phyloP scores from a whole-genome alignment of 257 asterid genomes.

The Cinchona pubescens region DNA sequence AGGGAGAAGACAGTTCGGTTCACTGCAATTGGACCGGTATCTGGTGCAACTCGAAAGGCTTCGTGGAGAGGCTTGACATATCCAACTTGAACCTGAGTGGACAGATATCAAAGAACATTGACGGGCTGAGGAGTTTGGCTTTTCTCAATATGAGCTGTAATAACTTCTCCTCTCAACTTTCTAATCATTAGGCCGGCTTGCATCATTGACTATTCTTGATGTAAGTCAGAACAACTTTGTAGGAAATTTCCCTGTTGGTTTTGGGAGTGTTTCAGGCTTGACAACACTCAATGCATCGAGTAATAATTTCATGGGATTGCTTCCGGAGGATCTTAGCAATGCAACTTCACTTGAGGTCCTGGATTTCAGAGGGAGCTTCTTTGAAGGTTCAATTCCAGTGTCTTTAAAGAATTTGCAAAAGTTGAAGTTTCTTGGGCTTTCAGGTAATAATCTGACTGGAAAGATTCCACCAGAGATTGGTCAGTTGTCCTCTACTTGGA shows the following conservation, averaged over 20 bases:
- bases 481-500: conserved; percentile 44
- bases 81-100: conserved; percentile 75
- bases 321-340: conserved; percentile 61
- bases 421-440: conserved; percentile 62
- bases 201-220: conserved; percentile 46
- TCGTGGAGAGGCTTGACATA: conserved; percentile 51
- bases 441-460: conserved; percentile 74
- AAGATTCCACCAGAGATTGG: conserved; percentile 60
- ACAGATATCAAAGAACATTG: conserved; percentile 42
- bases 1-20: conserved; percentile 5
- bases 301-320: conserved; percentile 62
- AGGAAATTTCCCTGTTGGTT: conserved; percentile 56
- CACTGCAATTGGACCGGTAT: conserved; percentile 69
- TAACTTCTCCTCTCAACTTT: conserved; percentile 44
- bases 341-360: conserved; percentile 44
- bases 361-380: conserved; percentile 69
- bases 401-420: conserved; percentile 50
- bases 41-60: conserved; percentile 48
- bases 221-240: conserved; percentile 61
- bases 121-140: conserved; percentile 32
- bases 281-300: conserved; percentile 57
- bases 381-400: conserved; percentile 65
- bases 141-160: conserved; percentile 52
- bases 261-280: conserved; percentile 44
- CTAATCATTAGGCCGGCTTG: conserved; percentile 38